phyloP scores from a whole-genome alignment of 345 rosid genomes.

The Moricandia moricandioides region DNA sequence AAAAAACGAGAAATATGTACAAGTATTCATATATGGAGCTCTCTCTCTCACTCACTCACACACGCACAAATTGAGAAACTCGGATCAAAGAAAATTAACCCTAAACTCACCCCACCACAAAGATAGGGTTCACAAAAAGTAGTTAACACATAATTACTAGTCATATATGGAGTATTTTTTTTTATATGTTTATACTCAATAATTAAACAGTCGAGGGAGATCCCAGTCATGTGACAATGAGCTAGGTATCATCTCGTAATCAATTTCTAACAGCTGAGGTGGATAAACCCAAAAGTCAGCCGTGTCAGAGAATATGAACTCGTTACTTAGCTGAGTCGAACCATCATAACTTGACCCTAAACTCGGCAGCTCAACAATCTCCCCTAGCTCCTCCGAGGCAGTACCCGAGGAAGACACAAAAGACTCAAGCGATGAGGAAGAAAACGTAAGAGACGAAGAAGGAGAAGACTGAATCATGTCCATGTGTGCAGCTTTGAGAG shows the following conservation, averaged over 20 bases:
- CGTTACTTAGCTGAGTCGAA: constrained; percentile 38
- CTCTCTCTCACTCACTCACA: neutral
- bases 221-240: constrained; percentile 28
- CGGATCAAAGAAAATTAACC: constrained; percentile 11
- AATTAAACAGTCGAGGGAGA: constrained; percentile 30
- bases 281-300: constrained; percentile 44
- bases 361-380: constrained; percentile 79
- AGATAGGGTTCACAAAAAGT: constrained; percentile 27
- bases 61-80: neutral
- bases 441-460: constrained; percentile 26
- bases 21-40: constrained; percentile 21
- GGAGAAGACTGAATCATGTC: no score
- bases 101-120: constrained; percentile 27
- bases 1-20: constrained; percentile 13
- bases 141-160: constrained; percentile 20
- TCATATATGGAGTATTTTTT: neutral
- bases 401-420: constrained; percentile 38
- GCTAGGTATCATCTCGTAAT: constrained; percentile 37
- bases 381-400: constrained; percentile 60
- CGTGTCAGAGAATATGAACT: constrained; percentile 52
- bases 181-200: constrained; percentile 5
- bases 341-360: constrained; percentile 54
- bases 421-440: constrained; percentile 45
- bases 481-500: constrained; percentile 86
- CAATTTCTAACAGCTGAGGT: constrained; percentile 42